A percentile compares a stretch with the other conserved stretches of the same genome.
phyloP scores from a whole-genome alignment of 305 asterid genomes.

The Solanum hybrid region DNA sequence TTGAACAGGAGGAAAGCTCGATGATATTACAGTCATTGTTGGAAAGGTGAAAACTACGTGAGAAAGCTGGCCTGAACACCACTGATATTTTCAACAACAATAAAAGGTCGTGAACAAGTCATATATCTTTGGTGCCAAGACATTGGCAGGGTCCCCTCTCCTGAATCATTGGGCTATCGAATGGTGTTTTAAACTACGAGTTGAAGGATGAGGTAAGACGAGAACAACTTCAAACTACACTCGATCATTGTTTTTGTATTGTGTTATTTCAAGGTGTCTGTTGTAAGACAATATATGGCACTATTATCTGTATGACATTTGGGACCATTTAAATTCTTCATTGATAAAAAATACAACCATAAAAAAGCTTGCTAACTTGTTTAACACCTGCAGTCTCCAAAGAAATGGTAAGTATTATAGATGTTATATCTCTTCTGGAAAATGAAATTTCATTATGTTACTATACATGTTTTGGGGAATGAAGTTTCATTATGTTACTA shows the following conservation, averaged over 20 bases:
- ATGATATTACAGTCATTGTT: conserved; percentile 68
- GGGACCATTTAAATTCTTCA: not conserved
- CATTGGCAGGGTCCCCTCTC: not conserved
- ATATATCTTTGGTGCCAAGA: not conserved
- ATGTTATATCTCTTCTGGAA: too few relatives aligned
- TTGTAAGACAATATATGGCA: not conserved
- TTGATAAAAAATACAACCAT: not conserved
- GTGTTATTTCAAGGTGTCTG: not conserved
- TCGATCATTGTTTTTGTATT: not conserved
- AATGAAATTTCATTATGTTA: too few relatives aligned
- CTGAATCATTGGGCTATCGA: not conserved
- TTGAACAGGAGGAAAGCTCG: conserved; percentile 66
- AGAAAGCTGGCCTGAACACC: not conserved
- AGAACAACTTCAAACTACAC: not conserved
- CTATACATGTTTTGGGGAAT: not conserved
- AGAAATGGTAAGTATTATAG: not conserved
- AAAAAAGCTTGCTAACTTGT: not conserved
- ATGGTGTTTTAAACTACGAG: not conserved
- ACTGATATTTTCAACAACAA: not conserved
- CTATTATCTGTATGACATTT: not conserved
- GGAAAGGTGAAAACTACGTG: conserved; percentile 40
- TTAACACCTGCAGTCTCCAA: not conserved
- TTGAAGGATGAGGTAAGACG: not conserved
- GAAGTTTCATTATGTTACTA: too few relatives aligned
- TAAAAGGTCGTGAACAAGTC: not conserved